phyloP scores from a whole-genome alignment of 768 basidiomycete genomes.

The Rhizopogon roseolus region DNA sequence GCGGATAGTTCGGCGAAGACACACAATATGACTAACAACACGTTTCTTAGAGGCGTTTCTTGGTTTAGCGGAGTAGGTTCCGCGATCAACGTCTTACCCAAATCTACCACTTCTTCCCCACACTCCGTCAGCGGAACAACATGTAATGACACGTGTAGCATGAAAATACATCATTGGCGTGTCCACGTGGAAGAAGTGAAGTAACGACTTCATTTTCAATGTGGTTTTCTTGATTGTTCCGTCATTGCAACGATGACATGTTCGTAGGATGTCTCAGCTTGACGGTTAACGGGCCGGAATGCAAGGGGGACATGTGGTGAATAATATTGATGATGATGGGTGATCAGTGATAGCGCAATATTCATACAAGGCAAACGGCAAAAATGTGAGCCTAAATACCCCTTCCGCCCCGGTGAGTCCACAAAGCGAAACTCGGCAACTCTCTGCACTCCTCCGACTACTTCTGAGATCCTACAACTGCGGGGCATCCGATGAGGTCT shows the following conservation, averaged over 20 bases:
- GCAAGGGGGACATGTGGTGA: background rate
- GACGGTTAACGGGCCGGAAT: slow-evolving; percentile 12
- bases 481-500: slow-evolving; percentile 8
- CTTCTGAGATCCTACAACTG: slow-evolving; percentile 23
- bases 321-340: slow-evolving; percentile 8
- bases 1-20: slow-evolving; percentile 8
- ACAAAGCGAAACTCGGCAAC: slow-evolving; percentile 13
- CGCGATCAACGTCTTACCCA: slow-evolving; percentile 11
- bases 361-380: slow-evolving; percentile 24
- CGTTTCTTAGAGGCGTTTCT: slow-evolving; percentile 7
- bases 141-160: slow-evolving; percentile 3
- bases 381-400: slow-evolving; percentile 18
- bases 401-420: slow-evolving; percentile 11
- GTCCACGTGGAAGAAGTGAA: slow-evolving; percentile 5
- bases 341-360: slow-evolving; percentile 4
- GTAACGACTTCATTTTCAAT: background rate
- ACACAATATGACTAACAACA: background rate
- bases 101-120: slow-evolving; percentile 13
- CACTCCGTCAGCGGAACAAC: slow-evolving; percentile 11
- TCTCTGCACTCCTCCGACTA: slow-evolving; percentile 8
- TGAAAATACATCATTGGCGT: slow-evolving; percentile 1
- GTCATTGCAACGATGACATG: background rate
- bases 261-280: slow-evolving; percentile 7
- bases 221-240: background rate
- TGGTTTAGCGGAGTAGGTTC: slow-evolving; percentile 15